Evolutionary conservation across 805 yeast genomes (phyloP).

Genomic region (Wickerhamiella spandovensis): DNA sequence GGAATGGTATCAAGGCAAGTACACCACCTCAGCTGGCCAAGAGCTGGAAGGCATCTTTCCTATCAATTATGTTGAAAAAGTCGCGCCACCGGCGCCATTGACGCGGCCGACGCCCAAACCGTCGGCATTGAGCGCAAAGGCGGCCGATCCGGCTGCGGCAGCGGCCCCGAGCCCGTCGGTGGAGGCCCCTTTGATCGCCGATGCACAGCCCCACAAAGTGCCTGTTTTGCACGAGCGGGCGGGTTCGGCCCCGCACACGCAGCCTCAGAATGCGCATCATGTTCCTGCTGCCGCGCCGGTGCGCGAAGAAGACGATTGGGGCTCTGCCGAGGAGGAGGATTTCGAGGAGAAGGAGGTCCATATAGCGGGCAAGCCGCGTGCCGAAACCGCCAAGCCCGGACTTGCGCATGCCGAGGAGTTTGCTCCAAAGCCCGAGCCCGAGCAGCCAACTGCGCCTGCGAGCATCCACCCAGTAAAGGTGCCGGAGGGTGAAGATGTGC

Average conservation of each 20-base stretch:
- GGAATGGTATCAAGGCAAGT: slow-evolving; percentile 78
- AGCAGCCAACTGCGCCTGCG: neutral
- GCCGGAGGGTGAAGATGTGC: too few species aligned
- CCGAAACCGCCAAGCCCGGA: slow-evolving; percentile 5
- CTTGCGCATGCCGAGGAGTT: neutral
- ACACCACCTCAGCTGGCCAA: slow-evolving; percentile 32
- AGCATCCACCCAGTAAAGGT: neutral
- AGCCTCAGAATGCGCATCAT: too few species aligned
- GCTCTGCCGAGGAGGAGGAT: slow-evolving; percentile 14
- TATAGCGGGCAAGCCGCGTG: slow-evolving; percentile 11
- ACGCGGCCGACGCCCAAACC: slow-evolving; percentile 2
- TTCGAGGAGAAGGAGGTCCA: slow-evolving; percentile 14
- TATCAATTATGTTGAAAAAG: slow-evolving; percentile 55
- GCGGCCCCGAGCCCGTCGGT: neutral
- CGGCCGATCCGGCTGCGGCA: neutral
- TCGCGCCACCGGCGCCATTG: slow-evolving; percentile 10
- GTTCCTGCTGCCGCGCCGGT: neutral
- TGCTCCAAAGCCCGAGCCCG: neutral
- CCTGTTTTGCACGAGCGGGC: neutral
- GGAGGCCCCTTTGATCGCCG: too few species aligned
- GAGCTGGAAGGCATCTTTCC: slow-evolving; percentile 70
- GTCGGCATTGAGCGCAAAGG: slow-evolving; percentile 1
- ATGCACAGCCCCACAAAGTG: neutral
- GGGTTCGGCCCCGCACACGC: neutral
- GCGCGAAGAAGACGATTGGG: slow-evolving; percentile 16